Conservation (phyloP, 345 rosid genomes). For the Rhodamnia argentea region DNA sequence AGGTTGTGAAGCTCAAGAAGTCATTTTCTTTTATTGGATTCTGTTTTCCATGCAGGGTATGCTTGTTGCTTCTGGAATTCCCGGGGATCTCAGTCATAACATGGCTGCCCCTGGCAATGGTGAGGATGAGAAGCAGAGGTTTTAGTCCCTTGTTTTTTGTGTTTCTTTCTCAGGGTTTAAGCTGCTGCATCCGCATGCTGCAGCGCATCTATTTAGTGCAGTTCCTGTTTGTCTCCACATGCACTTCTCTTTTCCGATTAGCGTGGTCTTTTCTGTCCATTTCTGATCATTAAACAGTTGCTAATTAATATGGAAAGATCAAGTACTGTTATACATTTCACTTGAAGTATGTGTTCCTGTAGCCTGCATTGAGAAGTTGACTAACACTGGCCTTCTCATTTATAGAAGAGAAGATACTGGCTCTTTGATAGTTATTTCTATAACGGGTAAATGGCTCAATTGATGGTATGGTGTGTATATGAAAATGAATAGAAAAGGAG, state of each 20-base stretch:
- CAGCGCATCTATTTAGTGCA: neutral
- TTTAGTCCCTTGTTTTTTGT: neutral
- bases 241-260: neutral
- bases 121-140: slow-evolving; percentile 6
- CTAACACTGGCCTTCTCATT: neutral
- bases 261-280: neutral
- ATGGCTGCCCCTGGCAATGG: slow-evolving; percentile 40
- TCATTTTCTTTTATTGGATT: neutral
- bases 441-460: neutral
- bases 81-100: slow-evolving; percentile 30
- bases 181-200: neutral
- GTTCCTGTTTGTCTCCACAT: neutral
- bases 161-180: neutral
- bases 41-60: slow-evolving; percentile 30
- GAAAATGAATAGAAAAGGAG: neutral
- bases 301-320: neutral
- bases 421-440: neutral
- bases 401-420: neutral
- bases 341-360: neutral
- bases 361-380: neutral
- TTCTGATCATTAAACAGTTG: neutral
- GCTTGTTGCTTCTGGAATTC: slow-evolving; percentile 29
- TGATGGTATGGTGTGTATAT: neutral
- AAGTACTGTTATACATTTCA: neutral
- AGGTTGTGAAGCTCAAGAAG: neutral